These are phyloP conservation scores for Dalbergia cultrata DNA, from an alignment of 306 rosid genomes.

Conservation along the genomic window DNA sequence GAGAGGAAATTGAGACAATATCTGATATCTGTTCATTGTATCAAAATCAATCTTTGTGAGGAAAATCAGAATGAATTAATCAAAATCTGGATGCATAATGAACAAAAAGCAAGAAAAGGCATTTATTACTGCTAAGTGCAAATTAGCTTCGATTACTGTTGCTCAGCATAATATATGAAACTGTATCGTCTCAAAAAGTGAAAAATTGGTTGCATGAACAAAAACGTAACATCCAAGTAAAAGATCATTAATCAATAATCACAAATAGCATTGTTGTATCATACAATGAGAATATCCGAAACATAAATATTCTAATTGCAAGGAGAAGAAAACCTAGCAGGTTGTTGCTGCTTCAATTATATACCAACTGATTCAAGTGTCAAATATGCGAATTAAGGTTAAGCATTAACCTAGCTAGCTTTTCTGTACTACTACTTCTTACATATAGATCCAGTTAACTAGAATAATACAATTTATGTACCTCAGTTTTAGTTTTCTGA, in stretches of 20 bases:
- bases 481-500: conserved; percentile 40
- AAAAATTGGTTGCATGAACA: background rate
- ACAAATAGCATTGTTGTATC: background rate
- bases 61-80: conserved; percentile 2
- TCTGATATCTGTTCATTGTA: background rate
- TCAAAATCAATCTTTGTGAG: background rate
- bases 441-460: background rate
- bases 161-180: background rate
- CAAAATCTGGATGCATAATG: conserved; percentile 4
- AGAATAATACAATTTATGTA: conserved; percentile 37
- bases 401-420: conserved; percentile 13
- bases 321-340: conserved; percentile 32
- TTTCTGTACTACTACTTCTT: conserved; percentile 11
- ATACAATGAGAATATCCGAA: conserved; percentile 24
- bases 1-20: conserved; percentile 8
- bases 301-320: background rate
- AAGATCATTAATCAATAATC: conserved; percentile 7
- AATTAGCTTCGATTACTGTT: background rate
- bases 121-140: background rate
- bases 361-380: conserved; percentile 22
- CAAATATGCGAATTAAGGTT: conserved; percentile 26
- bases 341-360: conserved; percentile 25
- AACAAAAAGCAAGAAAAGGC: background rate
- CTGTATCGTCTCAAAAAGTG: background rate
- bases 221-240: background rate